phyloP scores from a whole-genome alignment of 495 filamentous ascomycete genomes.

The Lophiotrema nucula region DNA sequence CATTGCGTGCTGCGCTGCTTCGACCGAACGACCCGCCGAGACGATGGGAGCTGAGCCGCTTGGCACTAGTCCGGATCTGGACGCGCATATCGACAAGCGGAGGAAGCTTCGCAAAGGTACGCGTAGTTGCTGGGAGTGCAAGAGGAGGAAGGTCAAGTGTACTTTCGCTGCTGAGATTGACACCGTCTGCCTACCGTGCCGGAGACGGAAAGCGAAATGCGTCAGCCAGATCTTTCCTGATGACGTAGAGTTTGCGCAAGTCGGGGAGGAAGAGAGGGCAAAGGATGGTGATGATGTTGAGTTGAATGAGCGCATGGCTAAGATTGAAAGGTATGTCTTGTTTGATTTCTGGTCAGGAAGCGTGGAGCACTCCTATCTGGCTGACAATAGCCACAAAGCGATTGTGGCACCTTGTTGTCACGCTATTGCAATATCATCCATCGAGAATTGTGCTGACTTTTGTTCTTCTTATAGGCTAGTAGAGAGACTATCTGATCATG shows the following conservation, averaged over 20 bases:
- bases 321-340: neutral
- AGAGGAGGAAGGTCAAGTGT: constrained; percentile 21
- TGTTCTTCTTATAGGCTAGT: too few species aligned
- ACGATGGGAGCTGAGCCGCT: too few species aligned
- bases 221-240: constrained; percentile 10
- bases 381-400: too few species aligned
- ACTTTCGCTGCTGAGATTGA: constrained; percentile 4
- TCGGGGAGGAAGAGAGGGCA: neutral
- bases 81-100: constrained; percentile 18
- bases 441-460: too few species aligned
- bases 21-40: too few species aligned
- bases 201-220: neutral
- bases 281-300: neutral
- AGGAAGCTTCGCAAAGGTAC: constrained; percentile 28
- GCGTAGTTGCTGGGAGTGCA: constrained; percentile 29
- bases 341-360: neutral
- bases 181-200: constrained; percentile 3
- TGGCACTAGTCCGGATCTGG: too few species aligned
- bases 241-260: neutral
- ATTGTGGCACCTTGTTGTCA: too few species aligned
- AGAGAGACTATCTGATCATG: too few species aligned
- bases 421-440: too few species aligned
- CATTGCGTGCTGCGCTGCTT: too few species aligned
- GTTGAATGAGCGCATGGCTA: neutral
- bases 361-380: neutral